A percentile compares a stretch with the other conserved stretches of the same genome.
These are phyloP conservation scores for Mycena citricolor DNA, from an alignment of 1,284 basidiomycete genomes.

Conservation along the genomic window DNA sequence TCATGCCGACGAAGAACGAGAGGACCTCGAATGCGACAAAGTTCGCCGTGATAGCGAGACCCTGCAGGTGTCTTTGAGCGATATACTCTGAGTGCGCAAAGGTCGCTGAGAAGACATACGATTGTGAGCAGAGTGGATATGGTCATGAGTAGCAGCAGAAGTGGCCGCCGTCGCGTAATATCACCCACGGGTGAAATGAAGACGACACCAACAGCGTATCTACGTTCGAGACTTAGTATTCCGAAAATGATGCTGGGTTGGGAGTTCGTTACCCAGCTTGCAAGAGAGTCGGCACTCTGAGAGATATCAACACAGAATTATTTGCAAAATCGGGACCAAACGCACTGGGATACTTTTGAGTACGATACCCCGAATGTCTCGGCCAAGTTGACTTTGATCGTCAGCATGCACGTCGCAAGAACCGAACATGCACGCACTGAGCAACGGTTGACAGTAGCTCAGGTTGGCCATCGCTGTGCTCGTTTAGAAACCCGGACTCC, in stretches of 20 bases:
- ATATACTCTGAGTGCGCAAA: no score
- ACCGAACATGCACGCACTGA: constrained; percentile 44
- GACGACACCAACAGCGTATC: constrained; percentile 59
- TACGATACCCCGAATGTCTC: constrained; percentile 56
- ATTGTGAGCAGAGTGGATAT: constrained; percentile 51
- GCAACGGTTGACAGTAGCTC: constrained; percentile 72
- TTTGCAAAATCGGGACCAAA: not conserved
- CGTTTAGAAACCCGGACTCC: not conserved
- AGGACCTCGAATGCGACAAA: constrained; percentile 54
- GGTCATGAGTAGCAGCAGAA: constrained; percentile 49
- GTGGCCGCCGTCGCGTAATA: constrained; percentile 56
- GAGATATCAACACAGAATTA: no score
- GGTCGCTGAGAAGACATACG: not conserved
- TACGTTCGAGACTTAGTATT: constrained; percentile 23
- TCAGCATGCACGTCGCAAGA: constrained; percentile 1
- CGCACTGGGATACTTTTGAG: constrained; percentile 54
- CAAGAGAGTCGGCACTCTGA: constrained; percentile 17
- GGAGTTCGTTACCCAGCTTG: constrained; percentile 12
- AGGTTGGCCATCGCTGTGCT: constrained; percentile 50
- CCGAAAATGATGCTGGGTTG: no score
- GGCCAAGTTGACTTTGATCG: constrained; percentile 48
- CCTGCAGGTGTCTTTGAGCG: constrained; percentile 25
- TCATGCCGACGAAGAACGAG: constrained; percentile 56
- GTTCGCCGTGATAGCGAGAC: constrained; percentile 49
- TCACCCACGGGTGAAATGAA: constrained; percentile 67